These are phyloP conservation scores for Mycena galericulata DNA, from an alignment of 768 basidiomycete species.

Conservation along the genomic window DNA sequence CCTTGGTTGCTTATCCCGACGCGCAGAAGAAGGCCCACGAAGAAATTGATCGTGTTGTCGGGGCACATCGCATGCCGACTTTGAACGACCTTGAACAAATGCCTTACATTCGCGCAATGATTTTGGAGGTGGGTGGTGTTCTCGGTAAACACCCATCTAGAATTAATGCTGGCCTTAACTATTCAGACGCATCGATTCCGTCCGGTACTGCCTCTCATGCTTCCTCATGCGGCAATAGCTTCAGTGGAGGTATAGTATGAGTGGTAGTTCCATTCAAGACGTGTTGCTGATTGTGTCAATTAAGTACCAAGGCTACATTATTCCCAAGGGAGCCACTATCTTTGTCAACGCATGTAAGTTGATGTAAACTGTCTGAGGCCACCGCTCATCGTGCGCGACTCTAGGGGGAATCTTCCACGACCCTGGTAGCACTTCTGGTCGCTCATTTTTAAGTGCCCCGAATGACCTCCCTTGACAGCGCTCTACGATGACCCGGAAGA, in stretches of 20 bases:
- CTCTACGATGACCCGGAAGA: too few relatives aligned
- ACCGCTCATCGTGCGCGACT: neutral
- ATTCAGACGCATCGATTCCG: conserved; percentile 27
- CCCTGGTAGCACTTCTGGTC: conserved; percentile 4
- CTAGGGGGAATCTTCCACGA: conserved; percentile 27
- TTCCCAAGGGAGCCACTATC: conserved; percentile 26
- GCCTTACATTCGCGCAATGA: conserved; percentile 41
- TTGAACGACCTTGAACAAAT: conserved; percentile 37
- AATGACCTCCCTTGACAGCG: conserved; percentile 17
- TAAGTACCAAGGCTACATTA: conserved; percentile 26
- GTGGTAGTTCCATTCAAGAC: too few relatives aligned
- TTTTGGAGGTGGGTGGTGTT: conserved; percentile 32
- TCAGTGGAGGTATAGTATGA: conserved; percentile 10
- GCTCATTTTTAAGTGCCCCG: neutral
- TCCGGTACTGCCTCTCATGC: conserved; percentile 1
- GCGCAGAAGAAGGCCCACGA: too few relatives aligned
- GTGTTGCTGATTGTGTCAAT: too few relatives aligned
- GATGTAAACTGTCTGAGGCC: neutral
- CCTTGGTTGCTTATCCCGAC: conserved; percentile 32
- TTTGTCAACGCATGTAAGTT: conserved; percentile 30
- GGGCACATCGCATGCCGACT: conserved; percentile 38
- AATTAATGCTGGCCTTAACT: neutral
- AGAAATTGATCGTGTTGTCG: conserved; percentile 41
- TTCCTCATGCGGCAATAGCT: conserved; percentile 13
- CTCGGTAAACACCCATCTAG: neutral